phyloP scores from a whole-genome alignment of 1,284 basidiomycete species.

The Irpex rosettiformis region DNA sequence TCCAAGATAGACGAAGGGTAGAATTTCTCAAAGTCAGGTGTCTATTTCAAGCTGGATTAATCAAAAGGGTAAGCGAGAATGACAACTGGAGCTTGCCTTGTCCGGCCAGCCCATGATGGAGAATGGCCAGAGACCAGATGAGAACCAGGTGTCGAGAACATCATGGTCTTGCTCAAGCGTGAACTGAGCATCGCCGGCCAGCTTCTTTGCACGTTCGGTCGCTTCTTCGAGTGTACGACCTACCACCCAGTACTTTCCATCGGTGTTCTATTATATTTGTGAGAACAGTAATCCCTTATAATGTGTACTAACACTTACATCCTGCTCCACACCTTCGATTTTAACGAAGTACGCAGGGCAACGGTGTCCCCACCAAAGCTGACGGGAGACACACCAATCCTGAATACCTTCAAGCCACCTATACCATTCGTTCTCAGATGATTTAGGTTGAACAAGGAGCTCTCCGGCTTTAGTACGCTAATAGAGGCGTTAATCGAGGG shows the following conservation, averaged over 20 bases:
- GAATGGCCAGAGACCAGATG: constrained; percentile 97
- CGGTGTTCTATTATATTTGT: constrained; percentile 43
- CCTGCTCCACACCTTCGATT: constrained; percentile 77
- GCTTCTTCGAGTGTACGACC: constrained; percentile 84
- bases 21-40: constrained; percentile 68
- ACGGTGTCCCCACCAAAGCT: constrained; percentile 99
- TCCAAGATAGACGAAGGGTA: constrained; percentile 92
- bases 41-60: constrained; percentile 18
- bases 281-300: background rate
- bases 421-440: constrained; percentile 94
- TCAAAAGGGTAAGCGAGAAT: background rate
- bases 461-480: constrained; percentile 88
- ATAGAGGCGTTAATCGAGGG: background rate
- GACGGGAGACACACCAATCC: constrained; percentile 99
- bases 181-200: constrained; percentile 74
- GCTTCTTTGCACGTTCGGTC: constrained; percentile 66
- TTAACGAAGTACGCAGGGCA: constrained; percentile 93
- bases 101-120: constrained; percentile 98
- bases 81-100: constrained; percentile 51
- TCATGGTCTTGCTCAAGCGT: constrained; percentile 93
- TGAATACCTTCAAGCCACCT: constrained; percentile 96
- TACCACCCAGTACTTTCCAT: constrained; percentile 89
- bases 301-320: constrained; percentile 45
- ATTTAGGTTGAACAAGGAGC: constrained; percentile 78
- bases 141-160: constrained; percentile 99